Conservation (phyloP, 75 land plant species). For the Sequoiadendron giganteum region DNA sequence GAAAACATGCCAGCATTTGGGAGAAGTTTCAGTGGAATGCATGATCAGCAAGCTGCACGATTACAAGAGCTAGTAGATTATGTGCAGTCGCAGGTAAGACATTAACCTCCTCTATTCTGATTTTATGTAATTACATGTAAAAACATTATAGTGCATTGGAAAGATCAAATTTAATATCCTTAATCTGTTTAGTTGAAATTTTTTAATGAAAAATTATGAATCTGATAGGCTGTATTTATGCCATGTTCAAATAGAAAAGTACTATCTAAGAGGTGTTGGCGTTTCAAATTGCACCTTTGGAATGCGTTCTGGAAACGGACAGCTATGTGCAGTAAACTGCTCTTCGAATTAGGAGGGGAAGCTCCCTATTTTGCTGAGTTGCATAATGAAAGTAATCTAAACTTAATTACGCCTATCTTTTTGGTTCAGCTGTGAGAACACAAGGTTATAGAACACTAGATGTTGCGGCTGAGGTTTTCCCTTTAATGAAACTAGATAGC, state of each 20-base stretch:
- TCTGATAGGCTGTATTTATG: background rate
- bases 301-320: too few relatives aligned
- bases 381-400: too few relatives aligned
- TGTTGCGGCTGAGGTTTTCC: too few relatives aligned
- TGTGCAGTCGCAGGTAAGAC: constrained; percentile 85
- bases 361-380: too few relatives aligned
- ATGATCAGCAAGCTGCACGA: constrained; percentile 79
- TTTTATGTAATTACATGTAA: background rate
- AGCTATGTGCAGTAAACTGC: too few relatives aligned
- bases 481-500: too few relatives aligned
- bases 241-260: background rate
- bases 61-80: constrained; percentile 89
- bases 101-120: background rate
- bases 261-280: too few relatives aligned
- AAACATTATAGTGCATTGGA: background rate
- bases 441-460: too few relatives aligned
- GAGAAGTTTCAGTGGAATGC: constrained; percentile 62
- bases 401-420: too few relatives aligned
- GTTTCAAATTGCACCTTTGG: too few relatives aligned
- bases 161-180: background rate
- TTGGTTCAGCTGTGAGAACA: too few relatives aligned
- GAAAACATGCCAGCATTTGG: constrained; percentile 56
- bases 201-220: background rate
- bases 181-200: background rate
- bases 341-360: too few relatives aligned